Conservation (phyloP, 1,139 yeast genomes). For the Suhomyces anneliseae region DNA sequence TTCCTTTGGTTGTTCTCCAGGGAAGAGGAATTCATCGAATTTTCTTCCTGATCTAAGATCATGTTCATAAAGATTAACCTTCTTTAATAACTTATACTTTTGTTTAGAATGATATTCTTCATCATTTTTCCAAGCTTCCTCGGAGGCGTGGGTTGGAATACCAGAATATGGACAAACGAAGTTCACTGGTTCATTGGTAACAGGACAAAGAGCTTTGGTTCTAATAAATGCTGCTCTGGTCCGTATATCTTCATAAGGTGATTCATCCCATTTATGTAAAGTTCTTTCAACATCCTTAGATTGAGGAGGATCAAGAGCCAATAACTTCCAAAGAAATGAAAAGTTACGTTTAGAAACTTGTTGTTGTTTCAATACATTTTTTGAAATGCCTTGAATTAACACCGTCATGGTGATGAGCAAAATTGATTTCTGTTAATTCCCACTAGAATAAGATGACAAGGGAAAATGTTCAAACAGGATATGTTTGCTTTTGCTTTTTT, state of each 20-base stretch:
- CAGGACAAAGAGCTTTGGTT: slow-evolving; percentile 88
- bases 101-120: slow-evolving; percentile 65
- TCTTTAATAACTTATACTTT: slow-evolving; percentile 71
- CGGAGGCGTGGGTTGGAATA: slow-evolving; percentile 91
- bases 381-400: slow-evolving; percentile 7
- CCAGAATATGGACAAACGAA: slow-evolving; percentile 93
- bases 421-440: background rate
- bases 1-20: slow-evolving; percentile 76
- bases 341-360: slow-evolving; percentile 21
- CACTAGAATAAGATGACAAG: background rate
- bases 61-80: slow-evolving; percentile 91
- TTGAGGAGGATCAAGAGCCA: slow-evolving; percentile 36
- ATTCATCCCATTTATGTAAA: slow-evolving; percentile 69
- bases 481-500: too few species aligned
- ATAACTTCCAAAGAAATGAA: slow-evolving; percentile 41
- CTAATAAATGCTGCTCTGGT: slow-evolving; percentile 89
- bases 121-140: slow-evolving; percentile 87
- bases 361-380: background rate
- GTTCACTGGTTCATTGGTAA: slow-evolving; percentile 74
- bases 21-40: slow-evolving; percentile 94
- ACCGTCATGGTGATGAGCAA: slow-evolving; percentile 4
- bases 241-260: slow-evolving; percentile 85
- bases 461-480: background rate
- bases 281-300: slow-evolving; percentile 22
- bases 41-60: slow-evolving; percentile 91